phyloP scores from a whole-genome alignment of 352 stramenopile genomes.

The Globisporangium cederbergense region DNA sequence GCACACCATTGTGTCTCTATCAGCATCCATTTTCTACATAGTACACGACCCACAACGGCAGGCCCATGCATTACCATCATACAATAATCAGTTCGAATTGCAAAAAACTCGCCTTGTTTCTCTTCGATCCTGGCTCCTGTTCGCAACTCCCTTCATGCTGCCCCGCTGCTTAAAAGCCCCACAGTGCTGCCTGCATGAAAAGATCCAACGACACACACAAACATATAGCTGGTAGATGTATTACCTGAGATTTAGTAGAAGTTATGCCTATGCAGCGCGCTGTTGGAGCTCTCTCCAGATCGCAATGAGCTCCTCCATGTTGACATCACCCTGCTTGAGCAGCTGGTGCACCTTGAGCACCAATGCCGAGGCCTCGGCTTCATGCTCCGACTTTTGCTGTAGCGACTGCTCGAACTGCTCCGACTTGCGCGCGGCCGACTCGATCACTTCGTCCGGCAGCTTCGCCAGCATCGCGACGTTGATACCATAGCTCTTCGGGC shows the following conservation, averaged over 20 bases:
- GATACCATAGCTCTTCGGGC: slow-evolving; percentile 98
- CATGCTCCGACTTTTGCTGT: slow-evolving; percentile 32
- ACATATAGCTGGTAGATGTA: background rate
- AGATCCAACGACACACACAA: background rate
- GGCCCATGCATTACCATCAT: no score
- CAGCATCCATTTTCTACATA: no score
- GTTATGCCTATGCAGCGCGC: background rate
- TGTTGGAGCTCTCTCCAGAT: slow-evolving; percentile 22
- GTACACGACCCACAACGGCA: no score
- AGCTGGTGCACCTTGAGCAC: slow-evolving; percentile 21
- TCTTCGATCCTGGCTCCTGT: no score
- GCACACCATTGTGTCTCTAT: no score
- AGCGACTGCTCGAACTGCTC: slow-evolving; percentile 87
- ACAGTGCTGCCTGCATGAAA: background rate
- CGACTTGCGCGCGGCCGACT: slow-evolving; percentile 89
- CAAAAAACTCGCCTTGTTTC: no score
- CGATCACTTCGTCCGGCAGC: slow-evolving; percentile 94
- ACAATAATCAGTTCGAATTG: no score
- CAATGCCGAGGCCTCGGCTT: slow-evolving; percentile 28
- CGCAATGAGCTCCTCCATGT: slow-evolving; percentile 17
- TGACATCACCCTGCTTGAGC: slow-evolving; percentile 11
- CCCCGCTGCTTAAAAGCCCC: background rate
- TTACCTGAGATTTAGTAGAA: background rate
- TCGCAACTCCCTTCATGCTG: no score
- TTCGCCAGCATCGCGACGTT: slow-evolving; percentile 98